A percentile compares a stretch with the other conserved stretches of the same genome.
These are phyloP conservation scores for Cercospora canescens DNA, from an alignment of 2,329 filamentous ascomycete species.

Conservation along the genomic window DNA sequence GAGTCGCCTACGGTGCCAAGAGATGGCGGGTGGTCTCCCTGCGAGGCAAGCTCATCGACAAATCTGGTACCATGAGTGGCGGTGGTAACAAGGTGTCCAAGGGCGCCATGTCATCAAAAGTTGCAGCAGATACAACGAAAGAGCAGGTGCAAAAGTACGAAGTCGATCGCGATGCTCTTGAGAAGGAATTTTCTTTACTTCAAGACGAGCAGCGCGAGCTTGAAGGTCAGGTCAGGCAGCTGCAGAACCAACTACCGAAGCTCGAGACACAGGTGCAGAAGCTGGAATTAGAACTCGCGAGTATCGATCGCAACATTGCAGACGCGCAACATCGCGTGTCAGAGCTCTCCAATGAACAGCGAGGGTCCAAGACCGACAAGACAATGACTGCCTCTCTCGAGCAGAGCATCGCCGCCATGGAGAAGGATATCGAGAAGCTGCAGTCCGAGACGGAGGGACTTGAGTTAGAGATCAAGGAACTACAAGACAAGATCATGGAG, in stretches of 20 bases:
- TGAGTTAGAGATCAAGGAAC: constrained; percentile 85
- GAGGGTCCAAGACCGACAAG: constrained; percentile 78
- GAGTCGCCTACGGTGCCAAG: constrained; percentile 91
- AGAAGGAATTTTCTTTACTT: constrained; percentile 79
- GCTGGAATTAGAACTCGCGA: constrained; percentile 83
- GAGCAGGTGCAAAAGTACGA: constrained; percentile 89
- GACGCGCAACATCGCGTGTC: constrained; percentile 84
- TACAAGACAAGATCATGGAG: constrained; percentile 98
- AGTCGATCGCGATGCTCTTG: constrained; percentile 78
- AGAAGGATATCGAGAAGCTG: constrained; percentile 77
- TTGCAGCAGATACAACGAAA: constrained; percentile 80
- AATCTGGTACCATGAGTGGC: constrained; percentile 98
- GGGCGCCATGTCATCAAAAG: constrained; percentile 95
- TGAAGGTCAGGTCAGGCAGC: constrained; percentile 69
- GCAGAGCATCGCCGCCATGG: constrained; percentile 73
- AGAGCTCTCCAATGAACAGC: constrained; percentile 78
- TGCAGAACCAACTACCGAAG: constrained; percentile 76
- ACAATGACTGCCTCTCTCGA: constrained; percentile 70
- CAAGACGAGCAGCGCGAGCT: constrained; percentile 81
- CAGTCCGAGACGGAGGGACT: constrained; percentile 83
- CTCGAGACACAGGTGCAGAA: constrained; percentile 92
- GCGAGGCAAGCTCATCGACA: constrained; percentile 93
- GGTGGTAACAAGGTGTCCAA: constrained; percentile 88
- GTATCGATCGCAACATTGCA: constrained; percentile 76
- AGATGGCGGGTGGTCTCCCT: constrained; percentile 96